Evolutionary conservation across 192 early-diverging fungal species (phyloP).

Genomic region (Cladochytrium replicatum): DNA sequence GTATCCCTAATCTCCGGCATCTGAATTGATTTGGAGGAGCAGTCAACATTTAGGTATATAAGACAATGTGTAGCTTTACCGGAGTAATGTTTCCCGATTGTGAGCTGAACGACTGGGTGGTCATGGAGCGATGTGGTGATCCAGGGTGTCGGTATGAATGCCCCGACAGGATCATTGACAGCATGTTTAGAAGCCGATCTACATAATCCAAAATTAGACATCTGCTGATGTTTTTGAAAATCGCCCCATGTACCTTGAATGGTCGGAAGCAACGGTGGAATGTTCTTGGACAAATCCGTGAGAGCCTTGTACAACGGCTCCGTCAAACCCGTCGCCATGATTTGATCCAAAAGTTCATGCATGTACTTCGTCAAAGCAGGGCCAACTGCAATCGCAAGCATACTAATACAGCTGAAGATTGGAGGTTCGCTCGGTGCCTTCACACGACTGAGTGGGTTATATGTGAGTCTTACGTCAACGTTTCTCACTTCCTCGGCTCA

Average conservation of each 20-base stretch:
- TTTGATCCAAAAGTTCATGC: constrained; percentile 70
- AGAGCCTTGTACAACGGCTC: constrained; percentile 50
- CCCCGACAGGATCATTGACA: constrained; percentile 63
- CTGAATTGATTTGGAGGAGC: constrained; percentile 2
- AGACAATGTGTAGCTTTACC: constrained; percentile 1
- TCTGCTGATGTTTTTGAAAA: constrained; percentile 42
- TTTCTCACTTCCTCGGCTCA: constrained; percentile 49
- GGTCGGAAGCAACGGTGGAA: constrained; percentile 60
- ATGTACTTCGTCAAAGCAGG: constrained; percentile 71
- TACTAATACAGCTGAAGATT: constrained; percentile 66
- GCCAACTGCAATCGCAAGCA: constrained; percentile 71
- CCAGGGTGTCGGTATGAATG: constrained; percentile 57
- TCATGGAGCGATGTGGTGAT: constrained; percentile 36
- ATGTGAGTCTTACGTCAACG: constrained; percentile 48
- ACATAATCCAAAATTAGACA: not conserved
- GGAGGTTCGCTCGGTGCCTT: constrained; percentile 57
- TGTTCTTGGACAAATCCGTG: constrained; percentile 54
- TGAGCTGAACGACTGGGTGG: constrained; percentile 5
- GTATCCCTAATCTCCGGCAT: constrained; percentile 45
- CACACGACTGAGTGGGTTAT: too few relatives aligned
- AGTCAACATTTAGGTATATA: not conserved
- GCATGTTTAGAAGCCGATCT: constrained; percentile 66
- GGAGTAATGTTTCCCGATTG: not conserved
- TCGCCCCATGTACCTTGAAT: constrained; percentile 69
- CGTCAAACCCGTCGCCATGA: constrained; percentile 74